Evolutionary conservation across 139 green algal species (phyloP).

Genomic region (Volvox africanus): DNA sequence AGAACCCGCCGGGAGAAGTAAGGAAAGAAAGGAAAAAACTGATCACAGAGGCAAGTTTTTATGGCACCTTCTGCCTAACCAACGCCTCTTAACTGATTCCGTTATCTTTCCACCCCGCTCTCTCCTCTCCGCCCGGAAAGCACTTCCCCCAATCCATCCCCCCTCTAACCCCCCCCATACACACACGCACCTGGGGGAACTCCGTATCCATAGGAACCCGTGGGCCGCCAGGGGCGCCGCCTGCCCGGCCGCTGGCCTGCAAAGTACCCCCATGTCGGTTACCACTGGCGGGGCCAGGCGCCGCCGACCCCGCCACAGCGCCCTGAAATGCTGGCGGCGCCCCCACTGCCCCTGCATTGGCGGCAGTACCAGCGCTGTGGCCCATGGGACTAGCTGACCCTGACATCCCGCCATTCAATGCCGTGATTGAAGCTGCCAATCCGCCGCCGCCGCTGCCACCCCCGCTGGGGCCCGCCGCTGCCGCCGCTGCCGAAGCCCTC

Average conservation of each 20-base stretch:
- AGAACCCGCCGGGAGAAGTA: too few relatives aligned
- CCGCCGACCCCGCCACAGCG: neutral
- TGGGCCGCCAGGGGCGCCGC: neutral
- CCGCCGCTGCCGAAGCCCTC: neutral
- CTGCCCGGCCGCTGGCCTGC: neutral
- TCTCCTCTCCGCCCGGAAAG: too few relatives aligned
- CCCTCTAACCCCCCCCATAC: neutral
- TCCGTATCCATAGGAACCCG: constrained; percentile 11
- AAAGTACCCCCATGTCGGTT: neutral
- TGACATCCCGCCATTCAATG: neutral
- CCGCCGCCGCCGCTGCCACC: neutral
- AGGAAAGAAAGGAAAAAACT: too few relatives aligned
- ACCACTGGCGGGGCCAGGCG: neutral
- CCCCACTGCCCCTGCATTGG: neutral
- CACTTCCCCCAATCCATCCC: neutral
- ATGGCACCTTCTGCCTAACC: too few relatives aligned
- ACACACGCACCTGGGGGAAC: constrained; percentile 17
- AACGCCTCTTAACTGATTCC: too few relatives aligned
- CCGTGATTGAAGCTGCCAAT: neutral
- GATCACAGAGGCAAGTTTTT: too few relatives aligned
- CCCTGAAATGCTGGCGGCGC: neutral
- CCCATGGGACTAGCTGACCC: neutral
- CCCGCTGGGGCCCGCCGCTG: neutral
- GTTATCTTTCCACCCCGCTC: too few relatives aligned
- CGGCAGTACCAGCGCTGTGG: neutral